These are phyloP conservation scores for Leccinum sublutescens DNA, from an alignment of 768 basidiomycete species.

Conservation along the genomic window DNA sequence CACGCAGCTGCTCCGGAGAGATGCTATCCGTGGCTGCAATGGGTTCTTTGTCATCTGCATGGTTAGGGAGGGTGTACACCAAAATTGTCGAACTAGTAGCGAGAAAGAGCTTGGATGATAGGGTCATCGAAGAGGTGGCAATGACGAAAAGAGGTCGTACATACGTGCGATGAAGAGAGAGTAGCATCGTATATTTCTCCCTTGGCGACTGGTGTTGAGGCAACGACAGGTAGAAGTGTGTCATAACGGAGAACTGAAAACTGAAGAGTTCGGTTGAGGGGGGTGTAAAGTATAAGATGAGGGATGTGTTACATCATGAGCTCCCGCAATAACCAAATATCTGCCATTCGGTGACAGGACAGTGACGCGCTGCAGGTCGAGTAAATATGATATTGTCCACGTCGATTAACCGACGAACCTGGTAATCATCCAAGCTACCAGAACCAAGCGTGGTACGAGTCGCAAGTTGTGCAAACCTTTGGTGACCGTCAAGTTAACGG, in stretches of 20 bases:
- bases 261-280: conserved; percentile 33
- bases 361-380: conserved; percentile 68
- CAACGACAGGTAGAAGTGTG: conserved; percentile 47
- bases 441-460: conserved; percentile 62
- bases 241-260: conserved; percentile 69
- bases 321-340: conserved; percentile 70
- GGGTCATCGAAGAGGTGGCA: background rate
- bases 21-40: conserved; percentile 11
- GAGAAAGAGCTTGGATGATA: conserved; percentile 53
- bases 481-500: conserved; percentile 8
- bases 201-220: conserved; percentile 50
- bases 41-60: conserved; percentile 1
- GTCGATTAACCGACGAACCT: conserved; percentile 49
- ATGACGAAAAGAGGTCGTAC: conserved; percentile 14
- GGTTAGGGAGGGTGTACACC: conserved; percentile 55
- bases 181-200: conserved; percentile 88
- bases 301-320: conserved; percentile 54
- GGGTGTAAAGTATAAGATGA: conserved; percentile 16
- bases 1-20: conserved; percentile 34
- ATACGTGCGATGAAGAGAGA: conserved; percentile 66
- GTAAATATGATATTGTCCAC: conserved; percentile 1
- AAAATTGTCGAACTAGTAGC: conserved; percentile 63
- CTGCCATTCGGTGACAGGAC: conserved; percentile 68
- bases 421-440: conserved; percentile 73
- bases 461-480: conserved; percentile 29